Base-by-base conservation (phyloP, 768 basidiomycete genomes). In the Auricularia heimuer region DNA sequence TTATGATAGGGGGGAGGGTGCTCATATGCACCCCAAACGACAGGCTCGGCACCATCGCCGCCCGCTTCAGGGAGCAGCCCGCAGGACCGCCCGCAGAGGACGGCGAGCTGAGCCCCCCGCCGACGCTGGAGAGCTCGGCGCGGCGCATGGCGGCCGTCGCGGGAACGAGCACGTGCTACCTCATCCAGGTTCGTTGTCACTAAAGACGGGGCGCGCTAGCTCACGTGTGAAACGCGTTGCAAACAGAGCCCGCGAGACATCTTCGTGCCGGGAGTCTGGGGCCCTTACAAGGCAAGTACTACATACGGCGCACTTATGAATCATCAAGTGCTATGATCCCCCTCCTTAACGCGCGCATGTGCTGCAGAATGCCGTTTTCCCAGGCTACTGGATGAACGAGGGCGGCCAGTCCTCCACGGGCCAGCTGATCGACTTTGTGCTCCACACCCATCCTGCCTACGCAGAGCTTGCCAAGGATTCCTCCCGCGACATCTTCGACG, bases 311-410 rank as follows among this genome's bases (percentile, higher is more conserved):
- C 29, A 29, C 29, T 29, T 29, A 29, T 29, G 29, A 29, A 29
- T 29, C 29, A 29, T 29, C 29, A 29, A 29, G 29, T 29, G 29
- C 29, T 29, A 29, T 29, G 29, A 29, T 29, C 29, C 29, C 29
- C 29, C 29, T 29, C 29, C 29, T 29, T 29, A 58, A 6, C 75
- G 70, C 67, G 67, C 18, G 1, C 29, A 29, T 29, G 29, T 29
- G 29, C 29, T 29, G 29, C 68, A 91, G 85, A 88, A 98, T 71
- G 87, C 93, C 4, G 82, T 95, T 37, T 94, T 98, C 77, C 87
- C 87, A 54, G 93, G 88, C 18, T 95, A 92, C 89, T 99, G 96
- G 97, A 97, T 98, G 94, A 99, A 95, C 71, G 97, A 99, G 76
- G 97, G 96, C 45, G 97, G 97, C 2, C 97, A 99, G 76, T 97